These are phyloP conservation scores for Cotoneaster glaucophyllus DNA, from an alignment of 306 rosid genomes.

Conservation along the genomic window DNA sequence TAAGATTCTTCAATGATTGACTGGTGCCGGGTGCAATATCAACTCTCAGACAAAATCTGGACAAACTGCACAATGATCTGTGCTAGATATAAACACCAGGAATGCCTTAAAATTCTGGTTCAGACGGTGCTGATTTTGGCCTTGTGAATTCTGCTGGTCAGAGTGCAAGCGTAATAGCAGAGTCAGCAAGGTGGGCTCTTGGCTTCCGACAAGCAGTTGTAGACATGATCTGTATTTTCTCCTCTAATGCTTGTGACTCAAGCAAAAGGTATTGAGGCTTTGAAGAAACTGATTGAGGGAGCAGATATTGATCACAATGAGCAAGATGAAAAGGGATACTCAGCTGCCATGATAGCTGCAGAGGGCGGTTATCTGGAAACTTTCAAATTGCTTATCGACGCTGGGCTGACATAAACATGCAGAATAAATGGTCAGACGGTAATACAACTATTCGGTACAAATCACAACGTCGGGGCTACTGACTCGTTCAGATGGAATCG, in stretches of 20 bases:
- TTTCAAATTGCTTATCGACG: too few relatives aligned
- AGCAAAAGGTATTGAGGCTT: constrained; percentile 30
- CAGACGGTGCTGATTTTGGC: constrained; percentile 60
- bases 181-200: constrained; percentile 27
- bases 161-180: constrained; percentile 36
- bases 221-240: constrained; percentile 19
- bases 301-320: constrained; percentile 24
- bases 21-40: constrained; percentile 31
- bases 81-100: background rate
- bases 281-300: constrained; percentile 40
- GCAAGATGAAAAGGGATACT: constrained; percentile 50
- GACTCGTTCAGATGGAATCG: too few relatives aligned
- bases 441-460: too few relatives aligned
- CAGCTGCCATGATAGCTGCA: constrained; percentile 42
- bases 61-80: constrained; percentile 47
- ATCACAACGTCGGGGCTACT: too few relatives aligned
- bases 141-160: constrained; percentile 35
- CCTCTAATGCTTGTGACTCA: constrained; percentile 34
- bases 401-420: too few relatives aligned
- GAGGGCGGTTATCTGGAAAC: too few relatives aligned
- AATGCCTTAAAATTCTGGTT: constrained; percentile 40
- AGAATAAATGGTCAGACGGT: too few relatives aligned
- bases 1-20: constrained; percentile 28
- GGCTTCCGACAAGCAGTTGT: constrained; percentile 17
- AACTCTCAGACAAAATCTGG: constrained; percentile 41